phyloP scores from a whole-genome alignment of 345 rosid species.

The Clausena lansium region DNA sequence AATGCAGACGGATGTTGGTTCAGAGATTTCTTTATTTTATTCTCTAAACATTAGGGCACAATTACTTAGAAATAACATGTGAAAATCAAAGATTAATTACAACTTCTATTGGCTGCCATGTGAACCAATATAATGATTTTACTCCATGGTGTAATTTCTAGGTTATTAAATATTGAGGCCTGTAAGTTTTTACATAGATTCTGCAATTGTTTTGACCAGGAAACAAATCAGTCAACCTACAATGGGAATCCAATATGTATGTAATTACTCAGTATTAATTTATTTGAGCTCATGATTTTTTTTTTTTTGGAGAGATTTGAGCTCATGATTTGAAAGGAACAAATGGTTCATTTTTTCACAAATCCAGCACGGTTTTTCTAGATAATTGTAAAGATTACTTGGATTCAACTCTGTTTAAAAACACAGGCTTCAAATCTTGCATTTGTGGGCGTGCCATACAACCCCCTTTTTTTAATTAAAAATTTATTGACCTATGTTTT shows the following conservation, averaged over 20 bases:
- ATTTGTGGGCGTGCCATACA: background rate
- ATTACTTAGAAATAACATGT: conserved; percentile 44
- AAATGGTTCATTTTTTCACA: conserved; percentile 7
- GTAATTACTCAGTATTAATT: background rate
- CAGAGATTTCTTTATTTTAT: conserved; percentile 15
- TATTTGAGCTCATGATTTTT: conserved; percentile 24
- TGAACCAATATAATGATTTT: background rate
- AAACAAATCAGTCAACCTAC: conserved; percentile 31
- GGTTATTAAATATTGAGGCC: background rate
- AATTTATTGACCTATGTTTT: background rate
- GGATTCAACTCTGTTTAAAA: conserved; percentile 7
- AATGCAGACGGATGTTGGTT: conserved; percentile 55
- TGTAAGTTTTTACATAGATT: background rate
- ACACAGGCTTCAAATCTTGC: background rate
- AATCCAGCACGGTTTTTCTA: conserved; percentile 19
- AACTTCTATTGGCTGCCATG: conserved; percentile 25
- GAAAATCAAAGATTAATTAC: conserved; percentile 16
- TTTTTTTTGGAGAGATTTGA: too few species aligned
- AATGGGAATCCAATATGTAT: conserved; percentile 26
- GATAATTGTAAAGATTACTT: conserved; percentile 16
- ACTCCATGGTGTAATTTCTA: background rate
- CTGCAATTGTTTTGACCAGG: conserved; percentile 23
- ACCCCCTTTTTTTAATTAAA: background rate
- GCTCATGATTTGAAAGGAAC: conserved; percentile 32
- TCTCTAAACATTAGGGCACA: conserved; percentile 36